Base-by-base conservation (phyloP, 176 grass and related monocot genomes). In the bread wheat (Triticum aestivum) region DNA sequence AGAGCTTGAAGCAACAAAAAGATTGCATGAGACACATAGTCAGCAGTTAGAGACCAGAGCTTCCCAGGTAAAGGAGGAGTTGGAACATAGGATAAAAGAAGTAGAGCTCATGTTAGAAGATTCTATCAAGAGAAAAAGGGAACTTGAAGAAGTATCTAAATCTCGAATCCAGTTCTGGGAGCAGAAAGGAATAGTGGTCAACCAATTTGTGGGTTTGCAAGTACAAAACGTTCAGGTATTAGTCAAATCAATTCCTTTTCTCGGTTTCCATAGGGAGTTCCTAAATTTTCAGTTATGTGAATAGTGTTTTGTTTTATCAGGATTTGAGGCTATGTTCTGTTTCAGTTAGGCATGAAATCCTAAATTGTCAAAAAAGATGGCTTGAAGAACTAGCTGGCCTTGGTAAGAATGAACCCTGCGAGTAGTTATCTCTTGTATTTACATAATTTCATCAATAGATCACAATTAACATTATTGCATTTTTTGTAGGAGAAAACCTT, bases 291-390 rank as follows among this genome's bases (percentile, higher is more conserved):
- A 65, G 35, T 49, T 80, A 87, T 61, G 41, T 80, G 3, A 64
- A 73, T 64, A 81, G 15, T 63, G 1, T 42, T 89, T 0, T 92
- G 58, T 85, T 90, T 86, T 83, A 79, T 82, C 85, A 94, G 93
- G 93, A 94, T 67, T 92, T 94, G 90, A 90, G 76, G 85, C 35
- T 90, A 37, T 94, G 85, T 94, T 92, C 88, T 68, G 69, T 83
- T 86, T 92, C 85, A 18, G 27, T 92, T 80, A 92, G 79, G 83
- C 79, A 84, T 78, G 90, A 90, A 90, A 79, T 92, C 47, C 6
- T 77, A 73, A 77, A 83, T 29, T 86, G 63, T 77, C 83, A 94
- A 66, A 86, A 94, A 24, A 90, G 13, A 84, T 94, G 93, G 93
- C 83, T 67, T 78, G 85, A 90, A 92, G 93, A 94, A 94, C 61